These are phyloP conservation scores for Candida vartiovaarae DNA, from an alignment of 805 yeast genomes.

Conservation along the genomic window DNA sequence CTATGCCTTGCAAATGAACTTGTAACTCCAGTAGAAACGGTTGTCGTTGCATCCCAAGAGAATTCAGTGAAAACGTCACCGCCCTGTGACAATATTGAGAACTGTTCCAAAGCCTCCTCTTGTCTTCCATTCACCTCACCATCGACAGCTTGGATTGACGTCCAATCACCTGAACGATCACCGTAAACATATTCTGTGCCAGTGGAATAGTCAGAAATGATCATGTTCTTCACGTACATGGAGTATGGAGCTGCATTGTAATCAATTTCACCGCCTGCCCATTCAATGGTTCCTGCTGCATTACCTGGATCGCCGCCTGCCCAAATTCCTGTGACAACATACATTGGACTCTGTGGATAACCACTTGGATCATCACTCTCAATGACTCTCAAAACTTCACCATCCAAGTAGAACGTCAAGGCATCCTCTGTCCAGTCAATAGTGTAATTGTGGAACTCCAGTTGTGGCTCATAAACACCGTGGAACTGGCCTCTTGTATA, in stretches of 20 bases:
- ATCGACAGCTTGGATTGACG: slow-evolving; percentile 47
- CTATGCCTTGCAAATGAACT: slow-evolving; percentile 10
- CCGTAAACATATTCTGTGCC: slow-evolving; percentile 52
- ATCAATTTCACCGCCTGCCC: slow-evolving; percentile 78
- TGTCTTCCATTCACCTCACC: slow-evolving; percentile 60
- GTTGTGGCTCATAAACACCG: slow-evolving; percentile 47
- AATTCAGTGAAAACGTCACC: slow-evolving; percentile 5
- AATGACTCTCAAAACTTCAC: slow-evolving; percentile 58
- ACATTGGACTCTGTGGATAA: slow-evolving; percentile 91
- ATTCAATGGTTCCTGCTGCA: slow-evolving; percentile 60
- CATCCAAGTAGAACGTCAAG: slow-evolving; percentile 70
- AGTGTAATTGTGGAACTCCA: slow-evolving; percentile 66
- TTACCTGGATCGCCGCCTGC: slow-evolving; percentile 74
- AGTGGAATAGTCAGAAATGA: slow-evolving; percentile 63
- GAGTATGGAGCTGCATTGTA: slow-evolving; percentile 60
- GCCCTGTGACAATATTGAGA: slow-evolving; percentile 30
- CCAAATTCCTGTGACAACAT: slow-evolving; percentile 62
- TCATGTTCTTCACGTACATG: slow-evolving; percentile 52
- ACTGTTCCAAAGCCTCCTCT: slow-evolving; percentile 37
- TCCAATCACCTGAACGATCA: slow-evolving; percentile 52
- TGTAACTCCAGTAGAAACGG: not conserved
- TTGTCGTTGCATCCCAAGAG: slow-evolving; percentile 11
- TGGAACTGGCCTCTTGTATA: slow-evolving; percentile 79
- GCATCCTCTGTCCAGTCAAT: slow-evolving; percentile 73
- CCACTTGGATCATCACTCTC: slow-evolving; percentile 49